A percentile compares a stretch with the other conserved stretches of the same genome.
Conservation (phyloP, 306 rosid genomes). For the Acacia confusa region DNA sequence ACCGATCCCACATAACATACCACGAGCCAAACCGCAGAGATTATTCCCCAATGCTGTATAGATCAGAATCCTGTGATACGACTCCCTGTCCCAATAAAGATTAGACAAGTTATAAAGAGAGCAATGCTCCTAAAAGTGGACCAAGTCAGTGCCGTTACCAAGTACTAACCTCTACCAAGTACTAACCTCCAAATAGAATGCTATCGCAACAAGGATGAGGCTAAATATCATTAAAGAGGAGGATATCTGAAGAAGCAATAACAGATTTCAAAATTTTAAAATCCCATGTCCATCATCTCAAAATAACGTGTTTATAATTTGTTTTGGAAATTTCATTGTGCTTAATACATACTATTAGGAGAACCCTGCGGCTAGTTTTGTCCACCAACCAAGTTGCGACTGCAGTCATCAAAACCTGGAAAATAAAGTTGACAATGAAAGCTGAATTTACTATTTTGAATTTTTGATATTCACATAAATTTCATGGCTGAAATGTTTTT, state of each 20-base stretch:
- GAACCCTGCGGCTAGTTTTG: conserved; percentile 76
- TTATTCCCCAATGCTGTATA: conserved; percentile 46
- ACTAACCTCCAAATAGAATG: conserved; percentile 70
- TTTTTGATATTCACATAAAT: conserved; percentile 8
- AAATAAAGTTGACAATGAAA: conserved; percentile 23
- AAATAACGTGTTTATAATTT: not conserved
- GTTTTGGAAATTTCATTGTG: not conserved
- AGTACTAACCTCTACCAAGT: too few species aligned
- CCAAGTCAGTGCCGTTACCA: conserved; percentile 22
- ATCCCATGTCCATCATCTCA: conserved; percentile 18
- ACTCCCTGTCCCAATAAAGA: conserved; percentile 41
- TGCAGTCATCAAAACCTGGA: conserved; percentile 69
- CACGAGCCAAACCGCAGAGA: conserved; percentile 75
- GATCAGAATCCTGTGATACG: conserved; percentile 43
- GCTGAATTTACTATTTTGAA: not conserved
- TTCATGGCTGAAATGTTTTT: too few species aligned
- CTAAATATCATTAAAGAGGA: conserved; percentile 70
- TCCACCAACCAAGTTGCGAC: conserved; percentile 79
- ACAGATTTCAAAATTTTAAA: conserved; percentile 11
- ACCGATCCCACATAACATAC: conserved; percentile 44
- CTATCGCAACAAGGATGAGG: conserved; percentile 59
- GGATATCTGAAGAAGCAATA: conserved; percentile 56
- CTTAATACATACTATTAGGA: conserved; percentile 58
- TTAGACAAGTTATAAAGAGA: conserved; percentile 22
- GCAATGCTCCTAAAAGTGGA: conserved; percentile 22